phyloP scores from a whole-genome alignment of 163 green algal species.

The Coccomyxa subellipsoidea region DNA sequence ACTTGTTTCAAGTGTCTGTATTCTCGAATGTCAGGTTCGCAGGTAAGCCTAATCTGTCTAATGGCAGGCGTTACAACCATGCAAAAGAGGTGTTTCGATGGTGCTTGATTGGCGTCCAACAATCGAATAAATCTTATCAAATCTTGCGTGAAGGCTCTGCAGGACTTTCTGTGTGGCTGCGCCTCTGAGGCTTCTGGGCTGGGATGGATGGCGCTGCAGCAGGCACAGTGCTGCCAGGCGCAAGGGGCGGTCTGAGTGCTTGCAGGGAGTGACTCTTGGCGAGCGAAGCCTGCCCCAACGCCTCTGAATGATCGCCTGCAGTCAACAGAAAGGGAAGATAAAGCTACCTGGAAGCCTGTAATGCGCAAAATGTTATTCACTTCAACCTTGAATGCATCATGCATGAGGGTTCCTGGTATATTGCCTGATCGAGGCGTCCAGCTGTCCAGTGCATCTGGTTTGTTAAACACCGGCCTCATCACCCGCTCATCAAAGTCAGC shows the following conservation, averaged over 20 bases:
- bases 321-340: neutral
- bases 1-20: too few relatives aligned
- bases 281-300: neutral
- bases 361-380: too few relatives aligned
- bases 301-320: neutral
- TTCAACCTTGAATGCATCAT: neutral
- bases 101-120: too few relatives aligned
- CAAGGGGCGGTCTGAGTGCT: neutral
- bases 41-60: too few relatives aligned
- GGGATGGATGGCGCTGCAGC: neutral
- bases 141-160: neutral
- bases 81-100: neutral
- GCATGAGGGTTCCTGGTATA: neutral
- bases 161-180: neutral
- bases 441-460: neutral
- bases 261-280: neutral
- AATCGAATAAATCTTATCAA: too few relatives aligned
- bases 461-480: constrained; percentile 39
- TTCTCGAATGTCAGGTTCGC: too few relatives aligned
- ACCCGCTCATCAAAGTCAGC: constrained; percentile 39
- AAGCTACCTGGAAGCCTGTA: neutral
- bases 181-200: neutral
- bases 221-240: neutral
- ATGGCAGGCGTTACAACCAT: neutral
- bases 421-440: neutral